Evolutionary conservation across 1,284 basidiomycete species (phyloP).

Genomic region (Marasmius sp.): DNA sequence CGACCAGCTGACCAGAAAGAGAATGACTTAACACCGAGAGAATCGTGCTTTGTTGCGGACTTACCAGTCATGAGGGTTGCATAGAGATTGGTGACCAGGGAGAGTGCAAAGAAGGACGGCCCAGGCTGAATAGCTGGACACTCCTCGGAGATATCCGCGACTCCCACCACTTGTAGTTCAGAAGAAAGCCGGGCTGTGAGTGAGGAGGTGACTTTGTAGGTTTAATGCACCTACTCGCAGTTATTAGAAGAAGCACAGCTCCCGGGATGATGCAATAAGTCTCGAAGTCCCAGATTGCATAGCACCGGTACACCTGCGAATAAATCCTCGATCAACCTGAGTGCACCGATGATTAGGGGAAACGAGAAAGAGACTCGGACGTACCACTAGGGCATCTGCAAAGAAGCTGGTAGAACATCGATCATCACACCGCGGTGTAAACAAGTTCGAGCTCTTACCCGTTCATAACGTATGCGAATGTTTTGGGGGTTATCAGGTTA

Average conservation of each 20-base stretch:
- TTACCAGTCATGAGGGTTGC: slow-evolving; percentile 8
- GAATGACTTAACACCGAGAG: not conserved
- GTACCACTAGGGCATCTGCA: slow-evolving; percentile 10
- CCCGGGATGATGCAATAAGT: slow-evolving; percentile 1
- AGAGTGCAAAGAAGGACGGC: slow-evolving; percentile 3
- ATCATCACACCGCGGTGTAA: not conserved
- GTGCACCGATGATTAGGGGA: not conserved
- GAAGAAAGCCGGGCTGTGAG: not conserved
- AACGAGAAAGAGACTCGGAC: not conserved
- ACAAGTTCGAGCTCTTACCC: slow-evolving; percentile 2
- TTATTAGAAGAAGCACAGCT: slow-evolving; percentile 4
- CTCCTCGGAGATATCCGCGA: not conserved
- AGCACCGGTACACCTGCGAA: slow-evolving; percentile 8
- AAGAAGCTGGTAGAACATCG: not conserved
- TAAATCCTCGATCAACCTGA: no score
- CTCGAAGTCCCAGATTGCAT: slow-evolving; percentile 9
- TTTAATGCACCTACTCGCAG: slow-evolving; percentile 1
- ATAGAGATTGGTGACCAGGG: slow-evolving; percentile 9
- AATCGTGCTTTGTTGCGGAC: not conserved
- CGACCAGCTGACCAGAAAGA: slow-evolving; percentile 6
- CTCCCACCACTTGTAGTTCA: slow-evolving; percentile 7
- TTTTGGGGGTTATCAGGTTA: not conserved
- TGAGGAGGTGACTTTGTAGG: not conserved
- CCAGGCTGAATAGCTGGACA: slow-evolving; percentile 1
- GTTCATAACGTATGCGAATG: slow-evolving; percentile 12